Base-by-base conservation (phyloP, 2,329 filamentous ascomycete genomes). In the Neofusicoccum kwambonambiense region DNA sequence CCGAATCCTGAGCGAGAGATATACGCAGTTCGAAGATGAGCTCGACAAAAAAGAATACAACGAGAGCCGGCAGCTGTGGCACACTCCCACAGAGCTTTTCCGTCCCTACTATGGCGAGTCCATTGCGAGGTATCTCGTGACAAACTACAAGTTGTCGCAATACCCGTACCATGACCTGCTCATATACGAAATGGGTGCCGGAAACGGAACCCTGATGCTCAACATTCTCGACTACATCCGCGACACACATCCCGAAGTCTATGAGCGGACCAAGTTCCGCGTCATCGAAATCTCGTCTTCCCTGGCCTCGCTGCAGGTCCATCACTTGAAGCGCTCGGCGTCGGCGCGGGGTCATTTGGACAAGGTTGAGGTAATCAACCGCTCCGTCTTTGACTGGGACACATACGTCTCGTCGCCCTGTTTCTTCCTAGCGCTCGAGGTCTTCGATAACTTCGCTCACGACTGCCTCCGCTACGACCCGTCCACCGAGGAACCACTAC, bases 171-270 rank as follows among this genome's bases (percentile, higher is more conserved):
- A 97, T 78, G 95, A 99, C 78, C 86, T 99, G 61, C 91, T 96
- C 72, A 96, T 99, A 77, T 99, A 97, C 84, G 95, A 99, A 77
- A 96, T 99, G 90, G 95, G 95, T 61, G 95, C 95, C 44, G 95
- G 95, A 71, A 94, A 97, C 72, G 95, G 95, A 68, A 99, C 96
- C 0, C 86, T 99, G 75, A 99, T 99, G 95, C 85, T 95, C 75
- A 99, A 99, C 78, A 93, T 99, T 65, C 85, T 99, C 67, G 94
- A 99, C 82, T 97, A 96, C 78, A 96, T 99, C 76, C 91, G 93
- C 68, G 89, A 91, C 69, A 85, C 89, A 50, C 91, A 98, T 72
- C 92, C 93, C 0, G 90, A 93, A 69, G 94, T 99, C 37, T 99
- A 99, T 79, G 90, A 91, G 71, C 89, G 95, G 65, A 99, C 95